Base-by-base conservation (phyloP, 495 filamentous ascomycete species). In the Niebla homalea region DNA sequence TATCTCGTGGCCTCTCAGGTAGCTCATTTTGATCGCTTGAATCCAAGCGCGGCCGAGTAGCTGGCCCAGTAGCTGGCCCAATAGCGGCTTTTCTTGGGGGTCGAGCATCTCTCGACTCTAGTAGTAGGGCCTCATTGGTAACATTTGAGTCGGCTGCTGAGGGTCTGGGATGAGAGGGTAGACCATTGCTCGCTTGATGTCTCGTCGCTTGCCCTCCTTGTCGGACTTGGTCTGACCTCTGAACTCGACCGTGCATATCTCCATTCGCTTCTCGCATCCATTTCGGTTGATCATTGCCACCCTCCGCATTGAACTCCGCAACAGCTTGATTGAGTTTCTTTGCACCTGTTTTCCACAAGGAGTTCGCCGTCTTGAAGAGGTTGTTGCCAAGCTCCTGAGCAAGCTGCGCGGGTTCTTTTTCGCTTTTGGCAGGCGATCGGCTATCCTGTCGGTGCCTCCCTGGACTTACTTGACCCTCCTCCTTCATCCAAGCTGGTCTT, bases 291-390 rank as follows among this genome's bases (percentile, higher is more conserved):
- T 62, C 87, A 2, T 85, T 71, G 61, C 95, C 92, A 23, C 79
- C 73, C n/a, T 85, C 82, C 1, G 73, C 63, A 56, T 95, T 89
- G 54, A 96, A 83, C 18, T 98, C 92, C 15, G 86, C 78, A 14
- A 98, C 86, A 14, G 87, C 92, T 62, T 88, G 88, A 59, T 94
- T 89, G n/a, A 97, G 79, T 61, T 85, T 90, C 65, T 94, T 97
- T 56, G 85, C 87, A 2, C 89, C 82, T 5, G 81, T 83, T 63
- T 94, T 98, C 92, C 92, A 98, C 2, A 97, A 63, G 2, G 83
- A 85, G 55, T 88, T 89, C 1, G 93, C 92, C n/a, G 87, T 87
- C 60, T 97, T 97, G 60, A 95, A 77, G 12, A 97, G 63, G 53
- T 78, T 94, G 29, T 73, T 84, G 16, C 92, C 84, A 60, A 96